phyloP scores from a whole-genome alignment of 2,329 filamentous ascomycete species.

The Coleophoma cylindrospora region DNA sequence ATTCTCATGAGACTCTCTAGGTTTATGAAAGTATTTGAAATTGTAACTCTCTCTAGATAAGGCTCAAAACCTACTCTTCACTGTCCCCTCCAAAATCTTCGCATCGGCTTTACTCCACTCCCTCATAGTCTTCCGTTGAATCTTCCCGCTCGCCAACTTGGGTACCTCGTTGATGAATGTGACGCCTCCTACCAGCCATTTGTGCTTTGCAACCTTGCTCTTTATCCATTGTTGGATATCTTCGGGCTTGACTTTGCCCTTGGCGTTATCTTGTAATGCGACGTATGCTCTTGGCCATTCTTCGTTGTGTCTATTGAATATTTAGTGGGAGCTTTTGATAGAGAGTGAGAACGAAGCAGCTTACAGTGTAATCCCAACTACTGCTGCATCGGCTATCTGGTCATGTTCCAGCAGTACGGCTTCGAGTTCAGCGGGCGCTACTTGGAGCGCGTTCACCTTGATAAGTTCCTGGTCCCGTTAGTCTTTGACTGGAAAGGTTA shows the following conservation, averaged over 20 bases:
- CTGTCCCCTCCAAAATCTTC: conserved; percentile 19
- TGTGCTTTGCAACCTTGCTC: conserved; percentile 44
- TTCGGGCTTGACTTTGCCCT: conserved; percentile 38
- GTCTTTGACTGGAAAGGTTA: background rate
- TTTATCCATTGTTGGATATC: conserved; percentile 46
- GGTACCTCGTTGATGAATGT: conserved; percentile 51
- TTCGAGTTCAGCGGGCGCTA: conserved; percentile 54
- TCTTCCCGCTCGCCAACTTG: conserved; percentile 53
- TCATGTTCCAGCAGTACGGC: conserved; percentile 44
- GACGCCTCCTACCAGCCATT: conserved; percentile 45
- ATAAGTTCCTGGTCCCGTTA: conserved; percentile 42
- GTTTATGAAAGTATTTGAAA: too few species aligned
- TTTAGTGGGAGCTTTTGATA: conserved; percentile 1
- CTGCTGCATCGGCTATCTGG: conserved; percentile 48
- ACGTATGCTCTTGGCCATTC: conserved; percentile 51
- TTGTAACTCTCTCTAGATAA: too few species aligned
- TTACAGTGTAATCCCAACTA: conserved; percentile 45
- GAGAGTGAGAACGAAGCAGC: conserved; percentile 9
- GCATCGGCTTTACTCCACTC: conserved; percentile 53
- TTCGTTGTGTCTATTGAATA: conserved; percentile 31
- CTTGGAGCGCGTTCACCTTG: conserved; percentile 55
- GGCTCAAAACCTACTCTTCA: conserved; percentile 11
- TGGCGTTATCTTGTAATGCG: conserved; percentile 39
- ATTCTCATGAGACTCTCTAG: too few species aligned
- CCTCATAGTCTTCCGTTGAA: conserved; percentile 48